Evolutionary conservation across 1,284 basidiomycete genomes (phyloP).

Genomic region (Malassezia arunalokei): DNA sequence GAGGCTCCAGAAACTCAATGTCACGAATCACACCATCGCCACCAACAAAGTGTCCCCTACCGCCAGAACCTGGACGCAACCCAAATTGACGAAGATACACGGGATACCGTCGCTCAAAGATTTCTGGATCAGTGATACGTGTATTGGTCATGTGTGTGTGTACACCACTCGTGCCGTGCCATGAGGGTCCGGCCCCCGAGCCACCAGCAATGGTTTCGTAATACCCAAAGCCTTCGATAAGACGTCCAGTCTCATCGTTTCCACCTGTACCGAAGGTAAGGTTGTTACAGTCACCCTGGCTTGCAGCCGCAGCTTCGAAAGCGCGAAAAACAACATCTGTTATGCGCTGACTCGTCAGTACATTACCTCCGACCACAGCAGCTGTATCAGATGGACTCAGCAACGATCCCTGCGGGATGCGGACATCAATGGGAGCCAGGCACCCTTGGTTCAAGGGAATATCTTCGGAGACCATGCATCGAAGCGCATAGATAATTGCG

Average conservation of each 20-base stretch:
- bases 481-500: slow-evolving; percentile 84
- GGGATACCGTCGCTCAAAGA: slow-evolving; percentile 79
- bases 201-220: slow-evolving; percentile 95
- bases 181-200: slow-evolving; percentile 71
- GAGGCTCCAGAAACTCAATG: slow-evolving; percentile 66
- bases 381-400: slow-evolving; percentile 64
- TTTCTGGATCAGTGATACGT: slow-evolving; percentile 63
- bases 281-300: slow-evolving; percentile 78
- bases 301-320: slow-evolving; percentile 81
- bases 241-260: slow-evolving; percentile 65
- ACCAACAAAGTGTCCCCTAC: slow-evolving; percentile 64
- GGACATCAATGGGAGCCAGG: slow-evolving; percentile 58
- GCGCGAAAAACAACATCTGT: slow-evolving; percentile 89
- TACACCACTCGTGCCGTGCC: slow-evolving; percentile 59
- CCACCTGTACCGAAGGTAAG: slow-evolving; percentile 82
- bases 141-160: slow-evolving; percentile 77
- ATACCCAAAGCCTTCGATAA: slow-evolving; percentile 75
- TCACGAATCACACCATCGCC: slow-evolving; percentile 80
- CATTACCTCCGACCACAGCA: slow-evolving; percentile 85
- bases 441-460: slow-evolving; percentile 91
- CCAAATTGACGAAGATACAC: slow-evolving; percentile 72
- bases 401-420: slow-evolving; percentile 66
- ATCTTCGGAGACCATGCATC: slow-evolving; percentile 78
- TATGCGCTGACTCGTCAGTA: slow-evolving; percentile 79
- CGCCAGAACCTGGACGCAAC: slow-evolving; percentile 63